Base-by-base conservation (phyloP, 306 rosid species). In the Quercus gilva region DNA sequence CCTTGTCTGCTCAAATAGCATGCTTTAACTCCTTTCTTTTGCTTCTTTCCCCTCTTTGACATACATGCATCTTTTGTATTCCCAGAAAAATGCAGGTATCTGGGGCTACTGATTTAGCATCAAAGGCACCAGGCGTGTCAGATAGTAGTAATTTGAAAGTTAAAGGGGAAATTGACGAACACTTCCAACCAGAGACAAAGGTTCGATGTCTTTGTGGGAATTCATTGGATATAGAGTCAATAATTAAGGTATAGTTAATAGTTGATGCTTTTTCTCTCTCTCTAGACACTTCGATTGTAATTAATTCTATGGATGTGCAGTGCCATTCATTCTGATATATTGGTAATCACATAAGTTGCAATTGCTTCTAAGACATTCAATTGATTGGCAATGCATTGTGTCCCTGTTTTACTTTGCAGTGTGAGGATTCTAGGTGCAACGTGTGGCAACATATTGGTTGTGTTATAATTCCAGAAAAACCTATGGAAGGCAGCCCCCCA, bases 371-470 rank as follows among this genome's bases (percentile, higher is more conserved):
- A 49, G 43, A 59, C 65, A 74, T 61, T 82, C 71, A 60, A 21
- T 68, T 33, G 71, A 56, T 61, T 80, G 56, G 52, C 28, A 52
- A 33, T 56, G 53, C 71, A n/a, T 61, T 17, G 35, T 57, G 60
- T 31, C 74, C 20, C 55, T 55, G 56, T 58, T 76, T 61, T 71
- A 71, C 83, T 78, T 84, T 87, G 83, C 97, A 96, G 99, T 96
- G 99, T 75, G 99, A 91, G 85, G 98, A 91, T 85, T 70, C 79
- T 55, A 83, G 86, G 78, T 96, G 99, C 84, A 90, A 89, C 15
- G 93, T 93, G 85, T 90, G 98, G 98, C 99, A 96, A 82, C 99
- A 96, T 78, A 90, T 91, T 29, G 63, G 94, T 51, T 96, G 99
- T 65, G 99, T 96, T 77, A 70, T 96, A 84, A 85, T 93, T 81